These are phyloP conservation scores for Lagenidium sp. DNA, from an alignment of 352 stramenopile genomes.

Conservation along the genomic window DNA sequence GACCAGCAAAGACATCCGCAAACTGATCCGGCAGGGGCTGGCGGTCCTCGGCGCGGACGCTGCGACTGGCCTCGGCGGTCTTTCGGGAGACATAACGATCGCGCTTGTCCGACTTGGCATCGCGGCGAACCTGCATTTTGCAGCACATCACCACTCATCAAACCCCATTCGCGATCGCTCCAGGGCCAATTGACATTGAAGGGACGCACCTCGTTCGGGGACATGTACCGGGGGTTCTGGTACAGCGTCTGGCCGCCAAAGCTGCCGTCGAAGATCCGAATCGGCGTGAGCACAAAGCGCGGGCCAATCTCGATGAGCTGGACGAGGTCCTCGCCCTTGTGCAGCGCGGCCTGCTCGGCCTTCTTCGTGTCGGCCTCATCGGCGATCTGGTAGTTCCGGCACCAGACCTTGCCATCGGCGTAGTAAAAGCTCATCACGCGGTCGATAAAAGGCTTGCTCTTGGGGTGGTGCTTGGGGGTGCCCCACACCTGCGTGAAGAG, in stretches of 20 bases:
- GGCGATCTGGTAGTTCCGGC: conserved; percentile 96
- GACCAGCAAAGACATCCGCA: conserved; percentile 72
- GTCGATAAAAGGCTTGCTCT: conserved; percentile 99
- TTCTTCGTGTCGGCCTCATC: conserved; percentile 91
- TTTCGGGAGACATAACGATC: conserved; percentile 90
- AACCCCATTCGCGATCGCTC: too few species aligned
- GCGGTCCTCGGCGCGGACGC: conserved; percentile 57
- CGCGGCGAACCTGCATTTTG: conserved; percentile 48
- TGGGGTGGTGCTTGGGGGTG: conserved; percentile 97
- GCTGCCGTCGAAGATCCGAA: conserved; percentile 98
- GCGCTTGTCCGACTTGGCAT: conserved; percentile 91
- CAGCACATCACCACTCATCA: too few species aligned
- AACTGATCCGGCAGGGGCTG: conserved; percentile 76
- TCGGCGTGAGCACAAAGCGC: conserved; percentile 97
- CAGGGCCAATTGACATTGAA: too few species aligned
- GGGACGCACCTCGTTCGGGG: conserved; percentile 88
- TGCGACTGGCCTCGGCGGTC: conserved; percentile 69
- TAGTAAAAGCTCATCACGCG: conserved; percentile 97
- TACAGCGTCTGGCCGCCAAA: conserved; percentile 98
- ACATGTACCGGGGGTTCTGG: conserved; percentile 97
- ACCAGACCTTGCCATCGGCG: conserved; percentile 95
- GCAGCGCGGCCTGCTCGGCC: conserved; percentile 69
- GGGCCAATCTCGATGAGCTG: conserved; percentile 99
- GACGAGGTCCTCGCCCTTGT: conserved; percentile 84
- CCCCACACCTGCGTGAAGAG: conserved; percentile 94